A percentile compares a stretch with the other conserved stretches of the same genome.
phyloP scores from a whole-genome alignment of 2,329 filamentous ascomycete genomes.

The Pestalotiopsis sp. region DNA sequence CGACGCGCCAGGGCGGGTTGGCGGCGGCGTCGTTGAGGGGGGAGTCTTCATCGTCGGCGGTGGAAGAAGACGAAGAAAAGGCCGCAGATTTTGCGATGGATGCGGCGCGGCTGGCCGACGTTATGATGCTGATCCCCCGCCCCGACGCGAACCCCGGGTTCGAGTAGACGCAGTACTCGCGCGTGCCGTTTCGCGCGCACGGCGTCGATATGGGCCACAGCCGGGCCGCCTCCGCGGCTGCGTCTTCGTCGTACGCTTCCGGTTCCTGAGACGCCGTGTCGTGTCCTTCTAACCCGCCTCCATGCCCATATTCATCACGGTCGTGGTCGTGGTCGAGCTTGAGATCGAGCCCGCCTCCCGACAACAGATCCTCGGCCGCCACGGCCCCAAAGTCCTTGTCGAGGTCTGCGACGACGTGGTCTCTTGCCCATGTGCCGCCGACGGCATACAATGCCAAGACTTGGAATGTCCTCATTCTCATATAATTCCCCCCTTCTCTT shows the following conservation, averaged over 20 bases:
- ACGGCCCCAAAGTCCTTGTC: background rate
- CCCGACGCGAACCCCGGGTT: conserved; percentile 33
- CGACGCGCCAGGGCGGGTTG: conserved; percentile 32
- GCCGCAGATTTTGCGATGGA: conserved; percentile 27
- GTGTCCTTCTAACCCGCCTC: no score
- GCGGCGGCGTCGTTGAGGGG: conserved; percentile 1
- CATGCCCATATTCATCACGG: background rate
- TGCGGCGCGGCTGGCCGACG: conserved; percentile 32
- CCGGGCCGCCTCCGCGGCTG: background rate
- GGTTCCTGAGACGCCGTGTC: no score
- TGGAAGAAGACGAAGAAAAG: conserved; percentile 27
- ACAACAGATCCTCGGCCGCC: background rate
- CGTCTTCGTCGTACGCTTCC: background rate
- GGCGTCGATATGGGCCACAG: conserved; percentile 16
- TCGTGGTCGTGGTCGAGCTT: background rate
- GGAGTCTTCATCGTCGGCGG: conserved; percentile 22
- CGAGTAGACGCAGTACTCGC: conserved; percentile 36
- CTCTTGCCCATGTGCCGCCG: background rate
- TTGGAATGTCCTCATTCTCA: background rate
- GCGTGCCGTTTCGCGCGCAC: conserved; percentile 14
- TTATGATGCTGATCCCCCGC: conserved; percentile 41
- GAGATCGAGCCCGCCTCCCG: background rate
- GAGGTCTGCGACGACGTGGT: background rate
- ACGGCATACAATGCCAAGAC: background rate
- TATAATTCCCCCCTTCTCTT: background rate